phyloP scores from a whole-genome alignment of 108 stramenopile species.

The Skeletonema tropicum region DNA sequence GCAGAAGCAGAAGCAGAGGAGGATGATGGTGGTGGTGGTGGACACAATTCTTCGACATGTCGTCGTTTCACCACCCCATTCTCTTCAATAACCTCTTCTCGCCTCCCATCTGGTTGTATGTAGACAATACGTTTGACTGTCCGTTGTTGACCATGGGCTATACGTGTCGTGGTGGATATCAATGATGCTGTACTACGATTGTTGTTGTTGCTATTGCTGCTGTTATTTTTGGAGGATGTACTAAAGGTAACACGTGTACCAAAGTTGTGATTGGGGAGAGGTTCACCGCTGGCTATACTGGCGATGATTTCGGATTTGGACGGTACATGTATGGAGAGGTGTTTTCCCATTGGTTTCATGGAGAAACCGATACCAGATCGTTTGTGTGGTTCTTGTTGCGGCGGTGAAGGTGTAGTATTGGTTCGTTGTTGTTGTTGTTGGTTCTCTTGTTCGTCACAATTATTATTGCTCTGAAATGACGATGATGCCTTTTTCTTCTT shows the following conservation, averaged over 20 bases:
- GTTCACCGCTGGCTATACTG: constrained; percentile 23
- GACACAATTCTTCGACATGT: constrained; percentile 24
- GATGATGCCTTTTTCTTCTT: background rate
- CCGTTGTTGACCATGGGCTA: constrained; percentile 39
- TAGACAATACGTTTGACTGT: constrained; percentile 33
- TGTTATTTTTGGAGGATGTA: constrained; percentile 6
- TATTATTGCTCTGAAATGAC: background rate
- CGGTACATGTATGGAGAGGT: constrained; percentile 42
- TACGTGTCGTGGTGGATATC: constrained; percentile 36
- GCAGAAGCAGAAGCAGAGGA: background rate
- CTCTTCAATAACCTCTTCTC: constrained; percentile 40
- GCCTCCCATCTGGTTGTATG: constrained; percentile 38
- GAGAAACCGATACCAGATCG: constrained; percentile 39
- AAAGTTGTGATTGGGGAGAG: constrained; percentile 21
- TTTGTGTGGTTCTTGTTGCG: background rate
- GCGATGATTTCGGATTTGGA: constrained; percentile 30
- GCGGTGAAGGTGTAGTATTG: background rate
- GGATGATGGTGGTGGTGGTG: background rate
- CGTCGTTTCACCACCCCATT: constrained; percentile 34
- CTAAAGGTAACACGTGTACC: constrained; percentile 32
- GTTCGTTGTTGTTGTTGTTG: background rate
- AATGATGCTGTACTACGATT: constrained; percentile 5
- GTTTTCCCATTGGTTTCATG: constrained; percentile 26
- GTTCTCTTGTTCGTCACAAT: background rate
- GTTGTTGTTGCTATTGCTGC: background rate